Evolutionary conservation across 1,284 basidiomycete genomes (phyloP).

Genomic region (Moesziomyces antarcticus): DNA sequence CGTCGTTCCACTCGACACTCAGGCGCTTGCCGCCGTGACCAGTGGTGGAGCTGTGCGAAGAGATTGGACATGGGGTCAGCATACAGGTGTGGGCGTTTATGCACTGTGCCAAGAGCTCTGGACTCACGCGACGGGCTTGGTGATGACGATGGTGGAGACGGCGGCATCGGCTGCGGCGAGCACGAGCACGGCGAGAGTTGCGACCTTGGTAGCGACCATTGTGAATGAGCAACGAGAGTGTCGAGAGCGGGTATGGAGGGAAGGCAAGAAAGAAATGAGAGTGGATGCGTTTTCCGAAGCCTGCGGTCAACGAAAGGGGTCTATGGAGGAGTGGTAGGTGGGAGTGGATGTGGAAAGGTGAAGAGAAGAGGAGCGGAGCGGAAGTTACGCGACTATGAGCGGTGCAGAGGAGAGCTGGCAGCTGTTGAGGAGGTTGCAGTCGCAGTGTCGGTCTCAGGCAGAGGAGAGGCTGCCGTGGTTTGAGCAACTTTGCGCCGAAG

Average conservation of each 20-base stretch:
- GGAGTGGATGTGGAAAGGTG: not conserved
- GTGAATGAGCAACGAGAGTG: slow-evolving; percentile 7
- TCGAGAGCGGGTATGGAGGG: slow-evolving; percentile 1
- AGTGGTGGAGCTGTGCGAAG: slow-evolving; percentile 41
- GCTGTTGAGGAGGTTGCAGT: no score
- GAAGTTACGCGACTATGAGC: not conserved
- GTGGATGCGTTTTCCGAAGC: slow-evolving; percentile 7
- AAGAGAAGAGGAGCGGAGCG: not conserved
- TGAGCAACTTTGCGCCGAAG: no score
- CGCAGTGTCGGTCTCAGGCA: no score
- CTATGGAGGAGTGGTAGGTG: not conserved
- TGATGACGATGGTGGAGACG: slow-evolving; percentile 52
- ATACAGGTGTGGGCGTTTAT: not conserved
- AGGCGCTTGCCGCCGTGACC: slow-evolving; percentile 46
- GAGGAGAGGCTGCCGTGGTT: no score
- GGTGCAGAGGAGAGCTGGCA: no score
- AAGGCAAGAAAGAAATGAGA: slow-evolving; percentile 5
- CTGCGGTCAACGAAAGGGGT: not conserved
- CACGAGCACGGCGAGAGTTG: slow-evolving; percentile 39
- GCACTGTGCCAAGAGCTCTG: no score
- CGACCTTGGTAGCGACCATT: slow-evolving; percentile 39
- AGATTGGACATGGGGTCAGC: no score
- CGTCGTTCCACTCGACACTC: slow-evolving; percentile 55
- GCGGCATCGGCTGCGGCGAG: slow-evolving; percentile 42
- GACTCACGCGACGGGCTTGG: slow-evolving; percentile 56